Conservation (phyloP, 345 rosid species). For the Moringa oleifera region DNA sequence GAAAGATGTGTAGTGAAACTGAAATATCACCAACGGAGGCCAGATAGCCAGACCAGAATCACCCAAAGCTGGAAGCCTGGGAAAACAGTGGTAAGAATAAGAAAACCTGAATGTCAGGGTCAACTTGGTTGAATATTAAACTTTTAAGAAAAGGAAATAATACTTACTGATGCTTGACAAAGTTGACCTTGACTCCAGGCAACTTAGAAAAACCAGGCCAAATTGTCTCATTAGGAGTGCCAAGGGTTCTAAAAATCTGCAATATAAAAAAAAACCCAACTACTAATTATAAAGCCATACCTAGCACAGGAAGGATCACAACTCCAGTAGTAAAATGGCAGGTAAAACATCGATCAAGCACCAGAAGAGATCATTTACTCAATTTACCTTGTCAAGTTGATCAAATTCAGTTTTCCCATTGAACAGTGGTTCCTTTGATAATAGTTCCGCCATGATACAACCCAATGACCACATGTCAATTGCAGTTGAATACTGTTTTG, state of each 20-base stretch:
- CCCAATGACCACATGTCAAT: constrained; percentile 99
- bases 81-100: constrained; percentile 57
- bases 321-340: constrained; percentile 6
- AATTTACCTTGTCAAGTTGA: constrained; percentile 92
- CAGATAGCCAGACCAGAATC: constrained; percentile 83
- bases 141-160: constrained; percentile 9
- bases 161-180: constrained; percentile 96
- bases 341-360: not conserved
- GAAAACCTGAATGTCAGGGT: constrained; percentile 28
- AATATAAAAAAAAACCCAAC: constrained; percentile 5
- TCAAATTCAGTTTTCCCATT: constrained; percentile 95
- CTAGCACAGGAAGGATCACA: not conserved
- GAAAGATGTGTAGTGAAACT: constrained; percentile 28
- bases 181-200: constrained; percentile 97
- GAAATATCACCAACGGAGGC: constrained; percentile 54
- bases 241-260: constrained; percentile 86
- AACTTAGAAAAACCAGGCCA: constrained; percentile 97
- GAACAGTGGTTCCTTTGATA: constrained; percentile 82
- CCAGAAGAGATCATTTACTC: not conserved
- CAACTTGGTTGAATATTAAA: constrained; percentile 19
- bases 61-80: constrained; percentile 92
- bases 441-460: constrained; percentile 94
- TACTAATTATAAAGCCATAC: constrained; percentile 1
- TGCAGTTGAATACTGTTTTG: constrained; percentile 91
- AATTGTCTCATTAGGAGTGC: constrained; percentile 91